phyloP scores from a whole-genome alignment of 257 asterid species.

The Solanum tarijense region DNA sequence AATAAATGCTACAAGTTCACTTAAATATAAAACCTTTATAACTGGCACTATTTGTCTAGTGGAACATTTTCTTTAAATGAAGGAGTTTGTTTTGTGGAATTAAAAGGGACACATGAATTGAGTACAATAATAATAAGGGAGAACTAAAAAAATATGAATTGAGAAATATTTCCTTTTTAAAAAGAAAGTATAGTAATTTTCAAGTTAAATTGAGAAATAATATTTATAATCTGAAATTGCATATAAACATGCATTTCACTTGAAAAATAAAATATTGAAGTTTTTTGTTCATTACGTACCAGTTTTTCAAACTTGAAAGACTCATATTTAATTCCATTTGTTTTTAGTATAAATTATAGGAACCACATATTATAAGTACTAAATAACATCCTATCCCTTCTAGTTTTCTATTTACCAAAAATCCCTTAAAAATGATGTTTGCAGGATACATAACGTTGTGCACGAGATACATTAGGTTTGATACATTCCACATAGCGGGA shows the following conservation, averaged over 20 bases:
- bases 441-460: no score
- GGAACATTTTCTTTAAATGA: not conserved
- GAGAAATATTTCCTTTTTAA: not conserved
- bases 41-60: not conserved
- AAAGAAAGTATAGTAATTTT: not conserved
- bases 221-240: not conserved
- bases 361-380: no score
- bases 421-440: no score
- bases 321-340: not conserved
- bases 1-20: not conserved
- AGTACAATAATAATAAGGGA: not conserved
- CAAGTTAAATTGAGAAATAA: not conserved
- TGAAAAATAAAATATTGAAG: not conserved
- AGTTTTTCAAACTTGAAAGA: not conserved
- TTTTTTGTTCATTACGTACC: not conserved
- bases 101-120: not conserved
- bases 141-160: no score
- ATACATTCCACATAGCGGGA: no score
- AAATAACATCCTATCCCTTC: no score
- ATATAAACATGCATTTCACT: not conserved
- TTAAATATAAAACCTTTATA: not conserved
- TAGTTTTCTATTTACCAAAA: no score
- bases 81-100: not conserved
- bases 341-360: no score
- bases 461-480: no score